A percentile compares a stretch with the other conserved stretches of the same genome.
Conservation (phyloP, 108 stramenopile genomes). For the Pinguiococcus pyrenoidosus region DNA sequence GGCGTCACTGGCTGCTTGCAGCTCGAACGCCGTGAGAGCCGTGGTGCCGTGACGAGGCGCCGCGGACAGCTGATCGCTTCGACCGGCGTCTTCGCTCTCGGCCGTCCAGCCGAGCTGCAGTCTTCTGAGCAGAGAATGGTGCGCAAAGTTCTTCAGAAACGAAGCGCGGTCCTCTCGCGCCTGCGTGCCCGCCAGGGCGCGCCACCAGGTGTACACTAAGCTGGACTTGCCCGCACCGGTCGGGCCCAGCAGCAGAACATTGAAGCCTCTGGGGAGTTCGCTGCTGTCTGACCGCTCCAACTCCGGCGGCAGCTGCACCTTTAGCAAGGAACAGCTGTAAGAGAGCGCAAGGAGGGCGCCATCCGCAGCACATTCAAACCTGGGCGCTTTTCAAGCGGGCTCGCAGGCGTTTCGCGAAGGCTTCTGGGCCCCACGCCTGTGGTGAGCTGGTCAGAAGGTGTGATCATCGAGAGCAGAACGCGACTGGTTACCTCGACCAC, state of each 20-base stretch:
- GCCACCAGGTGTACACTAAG: slow-evolving; percentile 26
- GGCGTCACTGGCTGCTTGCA: slow-evolving; percentile 13
- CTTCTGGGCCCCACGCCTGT: too few relatives aligned
- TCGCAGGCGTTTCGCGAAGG: too few relatives aligned
- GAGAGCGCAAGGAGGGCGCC: too few relatives aligned
- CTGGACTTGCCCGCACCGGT: slow-evolving; percentile 26
- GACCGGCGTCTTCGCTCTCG: slow-evolving; percentile 5
- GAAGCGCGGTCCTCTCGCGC: slow-evolving; percentile 17
- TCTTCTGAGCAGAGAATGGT: slow-evolving; percentile 13
- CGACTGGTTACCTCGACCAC: too few relatives aligned
- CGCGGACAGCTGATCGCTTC: slow-evolving; percentile 2
- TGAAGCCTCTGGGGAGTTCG: slow-evolving; percentile 11
- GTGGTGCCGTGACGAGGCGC: slow-evolving; percentile 10
- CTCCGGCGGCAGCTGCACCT: too few relatives aligned
- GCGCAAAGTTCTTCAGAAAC: too few relatives aligned
- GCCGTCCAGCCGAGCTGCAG: slow-evolving; percentile 22
- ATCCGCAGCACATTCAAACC: too few relatives aligned
- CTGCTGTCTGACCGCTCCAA: too few relatives aligned
- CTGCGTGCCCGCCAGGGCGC: slow-evolving; percentile 22
- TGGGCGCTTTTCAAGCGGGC: too few relatives aligned
- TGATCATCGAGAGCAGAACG: too few relatives aligned
- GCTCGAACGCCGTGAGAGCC: slow-evolving; percentile 13
- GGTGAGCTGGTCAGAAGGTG: too few relatives aligned
- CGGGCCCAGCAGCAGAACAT: slow-evolving; percentile 15
- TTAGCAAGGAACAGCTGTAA: too few relatives aligned